These are phyloP conservation scores for Vararia minispora DNA, from an alignment of 768 basidiomycete genomes.

Conservation along the genomic window DNA sequence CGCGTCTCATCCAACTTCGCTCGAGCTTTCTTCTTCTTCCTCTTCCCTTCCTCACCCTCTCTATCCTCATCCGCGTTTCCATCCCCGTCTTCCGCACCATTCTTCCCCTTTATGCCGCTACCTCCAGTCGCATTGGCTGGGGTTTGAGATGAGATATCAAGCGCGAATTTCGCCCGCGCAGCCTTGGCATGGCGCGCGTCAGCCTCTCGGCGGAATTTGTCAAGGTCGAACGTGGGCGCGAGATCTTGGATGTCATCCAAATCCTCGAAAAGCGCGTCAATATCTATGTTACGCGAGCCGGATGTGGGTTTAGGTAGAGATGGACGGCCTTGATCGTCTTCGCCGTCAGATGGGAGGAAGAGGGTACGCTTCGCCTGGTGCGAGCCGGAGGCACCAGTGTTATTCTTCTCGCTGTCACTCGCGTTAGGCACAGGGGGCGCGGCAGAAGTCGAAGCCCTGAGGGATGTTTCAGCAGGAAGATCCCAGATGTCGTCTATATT, in stretches of 20 bases:
- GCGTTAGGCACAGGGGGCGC: constrained; percentile 4
- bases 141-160: constrained; percentile 39
- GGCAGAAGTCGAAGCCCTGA: constrained; percentile 16
- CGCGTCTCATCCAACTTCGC: constrained; percentile 66
- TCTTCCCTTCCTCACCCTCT: constrained; percentile 19
- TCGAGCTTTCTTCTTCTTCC: constrained; percentile 36
- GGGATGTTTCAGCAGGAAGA: constrained; percentile 26
- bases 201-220: constrained; percentile 42
- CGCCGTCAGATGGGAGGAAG: constrained; percentile 47
- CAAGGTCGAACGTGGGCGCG: constrained; percentile 40
- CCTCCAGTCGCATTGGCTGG: constrained; percentile 14
- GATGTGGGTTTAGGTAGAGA: constrained; percentile 2
- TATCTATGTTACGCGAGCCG: constrained; percentile 17
- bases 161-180: constrained; percentile 34
- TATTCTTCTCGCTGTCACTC: constrained; percentile 14
- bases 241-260: constrained; percentile 32
- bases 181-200: constrained; percentile 32
- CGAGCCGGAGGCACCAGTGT: constrained; percentile 7
- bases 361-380: constrained; percentile 29
- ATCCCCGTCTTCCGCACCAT: constrained; percentile 4
- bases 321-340: constrained; percentile 34
- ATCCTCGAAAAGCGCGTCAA: constrained; percentile 34
- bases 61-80: constrained; percentile 19
- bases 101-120: constrained; percentile 29
- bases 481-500: constrained; percentile 54